Evolutionary conservation across 2,329 filamentous ascomycete species (phyloP).

Genomic region (Neofusicoccum kwambonambiense): DNA sequence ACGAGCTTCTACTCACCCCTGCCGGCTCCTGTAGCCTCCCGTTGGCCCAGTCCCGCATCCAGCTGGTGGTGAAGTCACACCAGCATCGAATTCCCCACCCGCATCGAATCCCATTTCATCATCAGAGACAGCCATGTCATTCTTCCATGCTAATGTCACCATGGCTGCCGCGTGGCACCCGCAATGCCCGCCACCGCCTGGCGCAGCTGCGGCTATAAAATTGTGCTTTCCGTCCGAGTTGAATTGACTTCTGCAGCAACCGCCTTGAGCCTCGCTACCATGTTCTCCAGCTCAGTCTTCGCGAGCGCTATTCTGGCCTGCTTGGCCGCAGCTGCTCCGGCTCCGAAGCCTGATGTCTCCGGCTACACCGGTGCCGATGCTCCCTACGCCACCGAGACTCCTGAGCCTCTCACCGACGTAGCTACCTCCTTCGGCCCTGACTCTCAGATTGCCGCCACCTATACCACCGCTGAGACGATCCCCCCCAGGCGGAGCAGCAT

Average conservation of each 20-base stretch:
- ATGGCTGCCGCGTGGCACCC: neutral
- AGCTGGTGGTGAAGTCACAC: conserved; percentile 14
- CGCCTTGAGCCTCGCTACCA: conserved; percentile 19
- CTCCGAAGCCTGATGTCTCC: conserved; percentile 41
- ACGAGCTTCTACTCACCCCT: neutral
- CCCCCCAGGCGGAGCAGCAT: conserved; percentile 49
- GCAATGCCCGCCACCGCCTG: neutral
- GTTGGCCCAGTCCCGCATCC: neutral
- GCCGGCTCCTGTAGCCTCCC: neutral
- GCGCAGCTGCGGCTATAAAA: neutral
- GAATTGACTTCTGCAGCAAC: neutral
- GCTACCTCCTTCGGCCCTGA: conserved; percentile 45
- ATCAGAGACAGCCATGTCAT: neutral
- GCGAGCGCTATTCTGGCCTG: conserved; percentile 26
- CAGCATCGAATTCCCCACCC: neutral
- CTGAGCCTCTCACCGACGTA: conserved; percentile 22
- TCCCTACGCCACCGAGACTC: conserved; percentile 38
- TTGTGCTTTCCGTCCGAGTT: neutral
- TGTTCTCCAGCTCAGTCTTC: conserved; percentile 37
- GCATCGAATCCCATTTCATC: neutral
- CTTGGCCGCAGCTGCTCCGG: conserved; percentile 36
- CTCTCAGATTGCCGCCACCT: conserved; percentile 39
- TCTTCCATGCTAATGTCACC: neutral
- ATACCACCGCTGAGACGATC: conserved; percentile 33
- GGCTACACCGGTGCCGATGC: conserved; percentile 48